phyloP scores from a whole-genome alignment of 2,329 filamentous ascomycete genomes.

The Dactylonectria macrodidyma region DNA sequence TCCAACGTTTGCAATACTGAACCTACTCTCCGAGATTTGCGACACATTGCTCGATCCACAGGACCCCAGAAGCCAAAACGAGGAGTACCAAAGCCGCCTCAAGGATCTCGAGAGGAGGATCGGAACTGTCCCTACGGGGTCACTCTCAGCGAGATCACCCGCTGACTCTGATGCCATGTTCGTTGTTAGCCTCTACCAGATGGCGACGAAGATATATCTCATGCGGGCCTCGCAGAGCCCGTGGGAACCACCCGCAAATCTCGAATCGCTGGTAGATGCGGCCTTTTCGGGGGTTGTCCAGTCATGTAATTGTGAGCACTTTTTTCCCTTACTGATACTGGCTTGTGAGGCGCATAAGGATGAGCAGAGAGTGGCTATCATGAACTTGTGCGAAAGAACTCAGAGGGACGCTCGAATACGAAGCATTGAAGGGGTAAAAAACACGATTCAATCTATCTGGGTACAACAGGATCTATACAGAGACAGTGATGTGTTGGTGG shows the following conservation, averaged over 20 bases:
- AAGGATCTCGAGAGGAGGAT: constrained; percentile 29
- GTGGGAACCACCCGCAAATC: constrained; percentile 33
- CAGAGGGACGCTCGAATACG: constrained; percentile 36
- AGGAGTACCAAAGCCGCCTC: constrained; percentile 29
- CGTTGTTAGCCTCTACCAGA: constrained; percentile 30
- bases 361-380: constrained; percentile 48
- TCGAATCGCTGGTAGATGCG: constrained; percentile 40
- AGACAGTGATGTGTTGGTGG: constrained; percentile 49
- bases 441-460: constrained; percentile 50
- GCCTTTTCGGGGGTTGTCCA: constrained; percentile 36
- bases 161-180: background rate
- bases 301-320: constrained; percentile 46
- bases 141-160: background rate
- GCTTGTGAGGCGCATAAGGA: constrained; percentile 54
- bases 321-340: constrained; percentile 54
- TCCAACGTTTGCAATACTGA: constrained; percentile 33
- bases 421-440: constrained; percentile 43
- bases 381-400: constrained; percentile 50
- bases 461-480: constrained; percentile 53
- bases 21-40: constrained; percentile 35
- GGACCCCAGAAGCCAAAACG: constrained; percentile 27
- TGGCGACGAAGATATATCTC: constrained; percentile 38
- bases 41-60: constrained; percentile 28
- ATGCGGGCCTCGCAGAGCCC: constrained; percentile 42
- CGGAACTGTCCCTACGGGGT: background rate